These are phyloP conservation scores for bread wheat (Triticum aestivum) DNA, from an alignment of 176 grass and related monocot species.

Conservation along the genomic window IWGSC_CS_RefSeq_v2.1 NC_057814.1:502834905-502835404, in stretches of 20 bases:
- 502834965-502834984: neutral
- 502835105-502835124: too few relatives aligned
- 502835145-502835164: too few relatives aligned
- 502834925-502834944: constrained; percentile 33
- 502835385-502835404: too few relatives aligned
- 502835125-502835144: too few relatives aligned
- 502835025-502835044: neutral
- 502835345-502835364: too few relatives aligned
- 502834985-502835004: neutral
- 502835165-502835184: too few relatives aligned
- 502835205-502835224: neutral
- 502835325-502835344: neutral
- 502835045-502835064: neutral
- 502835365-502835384: too few relatives aligned
- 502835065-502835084: neutral
- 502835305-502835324: neutral
- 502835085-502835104: constrained; percentile 10
- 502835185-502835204: too few relatives aligned
- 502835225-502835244: neutral
- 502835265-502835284: neutral
- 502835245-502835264: neutral
- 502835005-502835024: neutral
- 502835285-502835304: neutral
- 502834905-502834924: constrained; percentile 33
- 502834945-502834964: neutral